These are phyloP conservation scores for Aspergillus spinulosporus DNA, from an alignment of 2,329 filamentous ascomycete species.

Conservation along the genomic window DNA sequence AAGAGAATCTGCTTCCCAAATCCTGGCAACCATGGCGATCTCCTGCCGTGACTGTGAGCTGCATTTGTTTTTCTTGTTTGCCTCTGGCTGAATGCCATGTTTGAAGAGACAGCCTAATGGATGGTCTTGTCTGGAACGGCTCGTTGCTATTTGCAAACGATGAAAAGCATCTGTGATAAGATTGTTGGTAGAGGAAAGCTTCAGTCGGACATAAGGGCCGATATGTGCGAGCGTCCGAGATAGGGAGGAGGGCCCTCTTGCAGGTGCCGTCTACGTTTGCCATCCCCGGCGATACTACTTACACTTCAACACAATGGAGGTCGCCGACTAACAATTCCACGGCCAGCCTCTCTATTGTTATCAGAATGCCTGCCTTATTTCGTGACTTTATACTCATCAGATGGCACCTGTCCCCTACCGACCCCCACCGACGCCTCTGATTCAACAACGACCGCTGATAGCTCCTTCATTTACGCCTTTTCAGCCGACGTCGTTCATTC, in stretches of 20 bases:
- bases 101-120: no score
- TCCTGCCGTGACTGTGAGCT: no score
- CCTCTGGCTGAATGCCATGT: no score
- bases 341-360: conserved; percentile 23
- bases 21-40: no score
- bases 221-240: background rate
- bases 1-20: no score
- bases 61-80: no score
- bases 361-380: conserved; percentile 19
- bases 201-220: background rate
- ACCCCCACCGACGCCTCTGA: conserved; percentile 28
- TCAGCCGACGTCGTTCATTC: conserved; percentile 29
- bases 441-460: conserved; percentile 28
- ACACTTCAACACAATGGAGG: conserved; percentile 3
- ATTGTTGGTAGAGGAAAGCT: no score
- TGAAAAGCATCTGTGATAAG: no score
- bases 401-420: conserved; percentile 35
- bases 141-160: no score
- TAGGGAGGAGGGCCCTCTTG: background rate
- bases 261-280: background rate
- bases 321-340: background rate
- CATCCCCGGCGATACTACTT: background rate
- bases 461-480: conserved; percentile 23
- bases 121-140: no score
- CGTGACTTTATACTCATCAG: conserved; percentile 8